Base-by-base conservation (phyloP, 345 rosid genomes). In the Toxicodendron radicans region DNA sequence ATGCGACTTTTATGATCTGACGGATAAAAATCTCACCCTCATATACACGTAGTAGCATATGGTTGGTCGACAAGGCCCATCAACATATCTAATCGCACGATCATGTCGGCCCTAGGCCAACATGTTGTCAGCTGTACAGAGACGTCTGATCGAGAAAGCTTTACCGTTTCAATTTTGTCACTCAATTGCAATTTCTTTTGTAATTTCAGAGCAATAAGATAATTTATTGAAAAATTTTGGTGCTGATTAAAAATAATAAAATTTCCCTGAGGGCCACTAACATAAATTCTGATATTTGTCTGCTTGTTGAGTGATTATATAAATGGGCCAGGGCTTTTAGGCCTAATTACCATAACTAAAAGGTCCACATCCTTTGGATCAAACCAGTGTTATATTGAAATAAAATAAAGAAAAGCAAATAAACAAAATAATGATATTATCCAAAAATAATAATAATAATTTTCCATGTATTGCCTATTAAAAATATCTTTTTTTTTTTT, bases 1-100 rank as follows among this genome's bases (percentile, higher is more conserved):
- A 64, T 54, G 63, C 16, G 76, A 73, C 45, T 17, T 63, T 16
- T 38, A 23, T 43, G 70, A 73, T 73, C 41, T 41, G 76, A 73
- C 69, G 52, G 76, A 62, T 33, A 51, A 71, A 49, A 51, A 72
- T 49, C 45, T n/a, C 3, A 51, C 24, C 51, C 2, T 9, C 0
- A 17, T 1, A 2, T 62, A 9, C 68, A 72, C 60, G 75, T 72
- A 33, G 41, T 6, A 17, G 18, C 2, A 41, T 0, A 16, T 56
- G 14, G 30, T 41, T 43, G 54, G 71, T 12, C 13, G 71, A 73
- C 71, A 73, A 1, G 56, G 17, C 49, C 20, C 75, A 61, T 62
- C 75, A 11, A 3, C 7, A 6, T 38, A 64, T 64, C 63, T 17
- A 41, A 13, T 33, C 21, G 11, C 24, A 43, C n/a, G 71, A 73